Conservation (phyloP, 805 yeast genomes). For the Yamadazyma olivae region DNA sequence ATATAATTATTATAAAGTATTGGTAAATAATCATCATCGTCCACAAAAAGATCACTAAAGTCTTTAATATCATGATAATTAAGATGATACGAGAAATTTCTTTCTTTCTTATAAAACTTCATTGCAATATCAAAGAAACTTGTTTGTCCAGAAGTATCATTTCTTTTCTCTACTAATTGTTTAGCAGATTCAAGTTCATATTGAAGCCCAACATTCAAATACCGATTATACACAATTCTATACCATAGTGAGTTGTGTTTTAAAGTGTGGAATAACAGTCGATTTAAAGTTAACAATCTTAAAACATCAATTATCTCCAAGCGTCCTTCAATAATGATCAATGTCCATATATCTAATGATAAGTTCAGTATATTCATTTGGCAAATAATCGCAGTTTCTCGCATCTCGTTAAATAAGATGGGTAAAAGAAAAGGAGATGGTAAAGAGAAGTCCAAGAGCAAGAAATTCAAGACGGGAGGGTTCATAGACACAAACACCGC, state of each 20-base stretch:
- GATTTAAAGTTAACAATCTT: constrained; percentile 5
- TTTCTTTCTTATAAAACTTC: neutral
- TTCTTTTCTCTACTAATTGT: neutral
- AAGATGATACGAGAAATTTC: too few species aligned
- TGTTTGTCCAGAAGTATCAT: too few species aligned
- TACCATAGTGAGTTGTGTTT: constrained; percentile 15
- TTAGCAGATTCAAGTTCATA: constrained; percentile 7
- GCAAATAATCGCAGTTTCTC: neutral
- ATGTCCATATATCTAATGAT: constrained; percentile 17
- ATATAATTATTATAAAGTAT: constrained; percentile 10
- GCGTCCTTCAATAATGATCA: constrained; percentile 10
- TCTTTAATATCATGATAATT: constrained; percentile 11
- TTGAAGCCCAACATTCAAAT: constrained; percentile 5
- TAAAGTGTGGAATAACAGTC: constrained; percentile 4
- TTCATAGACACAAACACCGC: constrained; percentile 78
- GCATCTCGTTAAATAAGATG: constrained; percentile 13
- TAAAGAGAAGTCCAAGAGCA: constrained; percentile 19
- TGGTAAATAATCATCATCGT: constrained; percentile 15
- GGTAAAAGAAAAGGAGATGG: constrained; percentile 26
- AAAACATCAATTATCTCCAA: constrained; percentile 12
- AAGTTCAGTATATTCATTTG: constrained; percentile 7
- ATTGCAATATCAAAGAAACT: neutral
- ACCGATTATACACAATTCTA: constrained; percentile 5
- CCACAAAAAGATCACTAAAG: constrained; percentile 10
- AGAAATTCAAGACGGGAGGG: constrained; percentile 48